phyloP scores from a whole-genome alignment of 441 rosid species.

The Rhodomyrtus psidioides region DNA sequence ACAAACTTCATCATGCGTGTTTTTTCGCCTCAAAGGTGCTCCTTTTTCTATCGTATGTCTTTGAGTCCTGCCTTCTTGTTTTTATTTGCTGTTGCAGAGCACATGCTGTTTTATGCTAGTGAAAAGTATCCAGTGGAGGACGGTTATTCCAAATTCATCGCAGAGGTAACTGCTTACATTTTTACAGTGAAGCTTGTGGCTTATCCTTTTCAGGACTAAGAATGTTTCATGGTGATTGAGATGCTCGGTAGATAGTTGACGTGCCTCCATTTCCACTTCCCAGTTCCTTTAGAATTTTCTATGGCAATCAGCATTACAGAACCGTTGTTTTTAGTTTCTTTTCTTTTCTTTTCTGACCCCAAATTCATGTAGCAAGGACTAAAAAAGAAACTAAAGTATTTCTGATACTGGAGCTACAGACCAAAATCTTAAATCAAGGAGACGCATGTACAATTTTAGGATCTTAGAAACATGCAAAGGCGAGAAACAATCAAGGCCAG shows the following conservation, averaged over 20 bases:
- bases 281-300: background rate
- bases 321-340: background rate
- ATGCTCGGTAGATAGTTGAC: background rate
- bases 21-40: background rate
- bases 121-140: conserved; percentile 83
- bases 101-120: conserved; percentile 91
- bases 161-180: conserved; percentile 38
- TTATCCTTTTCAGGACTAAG: background rate
- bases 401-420: background rate
- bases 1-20: background rate
- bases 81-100: conserved; percentile 42
- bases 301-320: background rate
- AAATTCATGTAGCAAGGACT: background rate
- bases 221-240: background rate
- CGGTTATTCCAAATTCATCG: conserved; percentile 70
- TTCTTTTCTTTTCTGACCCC: background rate
- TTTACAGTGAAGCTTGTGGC: background rate
- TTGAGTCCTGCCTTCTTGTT: background rate
- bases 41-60: background rate
- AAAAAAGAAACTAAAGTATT: background rate
- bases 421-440: background rate
- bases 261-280: background rate
- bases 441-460: background rate
- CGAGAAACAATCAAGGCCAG: background rate
- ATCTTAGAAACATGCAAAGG: background rate